Evolutionary conservation across 176 grass and related monocot species (phyloP).

Genomic region (Echinochloa phyllopogon): DNA sequence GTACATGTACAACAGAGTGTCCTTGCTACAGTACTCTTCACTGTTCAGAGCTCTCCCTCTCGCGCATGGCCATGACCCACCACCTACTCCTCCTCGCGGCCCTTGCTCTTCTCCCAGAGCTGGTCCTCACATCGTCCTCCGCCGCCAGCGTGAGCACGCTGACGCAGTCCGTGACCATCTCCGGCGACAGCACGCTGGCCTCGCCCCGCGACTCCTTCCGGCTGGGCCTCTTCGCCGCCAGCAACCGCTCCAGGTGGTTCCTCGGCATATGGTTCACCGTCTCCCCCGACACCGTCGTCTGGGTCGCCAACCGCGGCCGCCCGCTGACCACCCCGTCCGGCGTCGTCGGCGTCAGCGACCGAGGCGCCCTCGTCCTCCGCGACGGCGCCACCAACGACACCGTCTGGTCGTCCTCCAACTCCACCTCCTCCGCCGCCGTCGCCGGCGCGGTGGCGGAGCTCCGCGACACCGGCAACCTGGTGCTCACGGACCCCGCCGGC

Average conservation of each 20-base stretch:
- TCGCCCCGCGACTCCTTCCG: slow-evolving; percentile 48
- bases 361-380: slow-evolving; percentile 46
- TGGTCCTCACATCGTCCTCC: neutral
- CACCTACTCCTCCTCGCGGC: neutral
- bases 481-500: slow-evolving; percentile 30
- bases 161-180: slow-evolving; percentile 27
- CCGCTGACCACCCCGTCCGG: slow-evolving; percentile 40
- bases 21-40: no score
- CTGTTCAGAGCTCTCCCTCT: neutral
- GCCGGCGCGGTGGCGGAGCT: slow-evolving; percentile 38
- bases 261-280: slow-evolving; percentile 68
- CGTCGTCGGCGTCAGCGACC: neutral
- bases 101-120: slow-evolving; percentile 7
- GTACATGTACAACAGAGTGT: neutral
- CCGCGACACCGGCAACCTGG: slow-evolving; percentile 59
- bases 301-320: slow-evolving; percentile 69
- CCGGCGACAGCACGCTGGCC: slow-evolving; percentile 36
- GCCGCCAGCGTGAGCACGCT: slow-evolving; percentile 17
- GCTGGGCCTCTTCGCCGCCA: slow-evolving; percentile 57
- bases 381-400: slow-evolving; percentile 12
- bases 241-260: slow-evolving; percentile 32
- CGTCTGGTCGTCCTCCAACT: slow-evolving; percentile 41
- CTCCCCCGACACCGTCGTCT: slow-evolving; percentile 49
- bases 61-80: slow-evolving; percentile 7
- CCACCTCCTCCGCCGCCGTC: neutral